Evolutionary conservation across 2,329 filamentous ascomycete genomes (phyloP).

Genomic region (Aspergillus sp.): DNA sequence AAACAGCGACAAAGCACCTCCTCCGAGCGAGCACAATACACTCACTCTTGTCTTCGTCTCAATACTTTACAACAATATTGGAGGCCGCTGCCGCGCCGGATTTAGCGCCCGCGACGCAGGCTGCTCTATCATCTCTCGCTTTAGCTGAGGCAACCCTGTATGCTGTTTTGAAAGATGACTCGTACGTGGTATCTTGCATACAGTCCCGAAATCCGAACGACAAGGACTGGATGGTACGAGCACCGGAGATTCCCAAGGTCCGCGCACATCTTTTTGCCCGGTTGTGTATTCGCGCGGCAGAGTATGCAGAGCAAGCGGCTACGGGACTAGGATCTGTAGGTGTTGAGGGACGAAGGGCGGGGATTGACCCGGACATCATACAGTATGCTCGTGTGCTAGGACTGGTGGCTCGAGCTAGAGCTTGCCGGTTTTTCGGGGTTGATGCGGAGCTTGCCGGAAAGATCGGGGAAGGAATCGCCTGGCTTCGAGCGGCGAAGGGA

Average conservation of each 20-base stretch:
- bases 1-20: constrained; percentile 72
- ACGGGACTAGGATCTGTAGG: constrained; percentile 48
- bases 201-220: constrained; percentile 80
- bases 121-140: constrained; percentile 56
- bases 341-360: constrained; percentile 23
- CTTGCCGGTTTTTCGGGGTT: constrained; percentile 86
- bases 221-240: constrained; percentile 95
- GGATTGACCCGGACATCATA: constrained; percentile 64
- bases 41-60: constrained; percentile 64
- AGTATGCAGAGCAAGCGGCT: constrained; percentile 76
- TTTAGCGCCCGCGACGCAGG: constrained; percentile 45
- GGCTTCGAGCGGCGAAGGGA: constrained; percentile 74
- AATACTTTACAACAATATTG: constrained; percentile 39
- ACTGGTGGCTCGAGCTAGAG: constrained; percentile 74
- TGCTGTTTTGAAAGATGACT: constrained; percentile 90
- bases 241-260: constrained; percentile 83
- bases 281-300: constrained; percentile 81
- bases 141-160: constrained; percentile 87
- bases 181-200: constrained; percentile 79
- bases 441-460: constrained; percentile 82
- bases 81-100: constrained; percentile 39
- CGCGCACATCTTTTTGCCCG: constrained; percentile 84
- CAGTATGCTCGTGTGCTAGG: constrained; percentile 75
- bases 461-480: constrained; percentile 81
- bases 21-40: constrained; percentile 78